Evolutionary conservation across 768 basidiomycete genomes (phyloP), one percentile per base, ranked within the genome.

Genomic region (Polyporus arcularius): DNA sequence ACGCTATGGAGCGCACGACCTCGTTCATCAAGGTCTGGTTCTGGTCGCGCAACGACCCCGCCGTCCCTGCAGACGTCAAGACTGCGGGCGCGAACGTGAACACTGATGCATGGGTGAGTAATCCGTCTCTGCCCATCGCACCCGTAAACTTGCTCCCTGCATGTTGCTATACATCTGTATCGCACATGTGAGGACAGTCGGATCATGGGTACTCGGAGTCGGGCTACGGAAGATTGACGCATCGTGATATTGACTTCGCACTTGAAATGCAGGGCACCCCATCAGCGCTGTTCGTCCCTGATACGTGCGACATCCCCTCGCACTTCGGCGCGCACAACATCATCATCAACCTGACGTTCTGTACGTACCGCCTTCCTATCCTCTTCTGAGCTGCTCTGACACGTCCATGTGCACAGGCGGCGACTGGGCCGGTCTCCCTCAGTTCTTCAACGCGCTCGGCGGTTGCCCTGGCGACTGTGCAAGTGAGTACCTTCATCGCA

Each of bases 331-430:
- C 76, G 1, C 81, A 89, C 67, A 85, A 83, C 62, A 89, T 89
- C 58, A 75, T 89, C 62, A 85, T 91, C 65, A 85, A 90, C 65
- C 77, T 89, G 58, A 85, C 87, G 2, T 83, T 89, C 68, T 89
- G 88, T 88, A 63, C 67, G 84, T 73, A 6, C 28, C 53, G 21
- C 21, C 42, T 56, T 9, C 40, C 50, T 35, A 57, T 58, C 51
- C 7, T 15, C 21, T 30, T 35, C 48, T 53, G 12, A 57, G 54
- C 56, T 26, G 7, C 32, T 28, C 18, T 32, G n/a, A 39, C 31
- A 26, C 38, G 26, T 10, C n/a, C 16, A 4, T 53, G 28, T 35
- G 35, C 35, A 35, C 50, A 85, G 85, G 84, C 73, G 86, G 85
- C 45, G 81, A 82, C 64, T 86, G 80, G 80, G 87, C 85, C 3